A percentile compares a stretch with the other conserved stretches of the same genome.
Conservation (phyloP, 805 yeast genomes). For the Yamadazyma phyllophila region DNA sequence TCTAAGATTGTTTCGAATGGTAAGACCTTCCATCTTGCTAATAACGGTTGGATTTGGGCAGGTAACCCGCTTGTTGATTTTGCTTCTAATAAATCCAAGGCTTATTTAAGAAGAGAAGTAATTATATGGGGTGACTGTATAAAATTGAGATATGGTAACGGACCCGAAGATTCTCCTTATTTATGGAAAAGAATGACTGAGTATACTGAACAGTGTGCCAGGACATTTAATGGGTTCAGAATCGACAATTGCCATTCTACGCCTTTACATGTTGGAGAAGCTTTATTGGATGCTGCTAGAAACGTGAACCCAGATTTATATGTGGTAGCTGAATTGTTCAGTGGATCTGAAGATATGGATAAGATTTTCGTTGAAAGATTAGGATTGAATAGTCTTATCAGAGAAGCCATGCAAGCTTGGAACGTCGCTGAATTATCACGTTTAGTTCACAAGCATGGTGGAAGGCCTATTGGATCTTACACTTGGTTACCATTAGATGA, state of each 20-base stretch:
- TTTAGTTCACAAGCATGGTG: slow-evolving; percentile 88
- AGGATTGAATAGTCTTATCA: slow-evolving; percentile 82
- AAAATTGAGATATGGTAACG: slow-evolving; percentile 78
- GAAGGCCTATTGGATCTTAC: slow-evolving; percentile 91
- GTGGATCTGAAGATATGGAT: slow-evolving; percentile 91
- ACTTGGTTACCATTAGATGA: slow-evolving; percentile 76
- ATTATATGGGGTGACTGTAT: slow-evolving; percentile 98
- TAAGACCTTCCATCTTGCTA: slow-evolving; percentile 70
- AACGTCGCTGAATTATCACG: slow-evolving; percentile 82
- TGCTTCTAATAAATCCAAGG: slow-evolving; percentile 76
- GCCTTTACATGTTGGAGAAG: slow-evolving; percentile 92
- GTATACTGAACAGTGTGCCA: slow-evolving; percentile 71
- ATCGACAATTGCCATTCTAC: slow-evolving; percentile 96
- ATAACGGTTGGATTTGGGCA: slow-evolving; percentile 99
- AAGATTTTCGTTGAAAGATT: slow-evolving; percentile 85
- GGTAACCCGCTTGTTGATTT: slow-evolving; percentile 92
- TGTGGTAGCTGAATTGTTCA: slow-evolving; percentile 90
- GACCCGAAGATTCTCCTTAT: slow-evolving; percentile 80
- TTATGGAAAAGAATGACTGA: slow-evolving; percentile 86
- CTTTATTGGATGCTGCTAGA: slow-evolving; percentile 84
- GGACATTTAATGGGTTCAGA: slow-evolving; percentile 79
- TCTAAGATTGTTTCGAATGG: slow-evolving; percentile 65
- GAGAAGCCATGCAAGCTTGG: slow-evolving; percentile 98
- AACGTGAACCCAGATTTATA: slow-evolving; percentile 78
- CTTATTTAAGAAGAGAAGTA: slow-evolving; percentile 86